phyloP scores from a whole-genome alignment of 2,329 filamentous ascomycete species.

The Cryphonectria japonica region DNA sequence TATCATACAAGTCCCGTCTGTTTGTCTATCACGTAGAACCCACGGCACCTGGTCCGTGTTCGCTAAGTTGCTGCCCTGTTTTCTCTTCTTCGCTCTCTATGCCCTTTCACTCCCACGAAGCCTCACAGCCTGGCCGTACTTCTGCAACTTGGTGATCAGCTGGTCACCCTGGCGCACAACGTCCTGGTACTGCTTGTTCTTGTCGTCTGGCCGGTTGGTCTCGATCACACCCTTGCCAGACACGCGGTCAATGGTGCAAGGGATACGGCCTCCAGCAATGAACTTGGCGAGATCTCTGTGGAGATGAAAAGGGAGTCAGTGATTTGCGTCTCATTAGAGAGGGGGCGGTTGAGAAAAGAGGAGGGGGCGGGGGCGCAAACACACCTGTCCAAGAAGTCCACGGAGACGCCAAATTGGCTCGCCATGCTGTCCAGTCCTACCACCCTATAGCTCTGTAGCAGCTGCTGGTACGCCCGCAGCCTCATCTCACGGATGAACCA shows the following conservation, averaged over 20 bases:
- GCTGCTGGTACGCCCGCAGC: slow-evolving; percentile 91
- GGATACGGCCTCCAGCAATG: slow-evolving; percentile 90
- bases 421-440: slow-evolving; percentile 98
- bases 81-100: slow-evolving; percentile 45
- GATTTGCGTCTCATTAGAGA: not conserved
- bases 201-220: slow-evolving; percentile 96
- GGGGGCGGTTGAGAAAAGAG: too few relatives aligned
- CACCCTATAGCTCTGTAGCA: slow-evolving; percentile 95
- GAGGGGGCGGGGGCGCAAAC: slow-evolving; percentile 35
- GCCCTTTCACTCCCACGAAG: slow-evolving; percentile 93
- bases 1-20: slow-evolving; percentile 27
- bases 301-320: slow-evolving; percentile 13
- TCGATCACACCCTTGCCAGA: slow-evolving; percentile 96
- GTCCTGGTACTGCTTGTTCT: slow-evolving; percentile 99
- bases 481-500: slow-evolving; percentile 99
- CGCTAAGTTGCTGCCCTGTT: not conserved
- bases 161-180: slow-evolving; percentile 97
- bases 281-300: slow-evolving; percentile 90
- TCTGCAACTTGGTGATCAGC: slow-evolving; percentile 97
- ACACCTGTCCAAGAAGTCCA: slow-evolving; percentile 94
- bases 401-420: slow-evolving; percentile 92
- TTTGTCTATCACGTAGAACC: slow-evolving; percentile 4
- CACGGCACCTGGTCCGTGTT: not conserved
- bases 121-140: slow-evolving; percentile 96
- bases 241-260: slow-evolving; percentile 96